A percentile compares a stretch with the other conserved stretches of the same genome.
Conservation (phyloP, 495 filamentous ascomycete species). For the Friedmanniomyces endolithicus region DNA sequence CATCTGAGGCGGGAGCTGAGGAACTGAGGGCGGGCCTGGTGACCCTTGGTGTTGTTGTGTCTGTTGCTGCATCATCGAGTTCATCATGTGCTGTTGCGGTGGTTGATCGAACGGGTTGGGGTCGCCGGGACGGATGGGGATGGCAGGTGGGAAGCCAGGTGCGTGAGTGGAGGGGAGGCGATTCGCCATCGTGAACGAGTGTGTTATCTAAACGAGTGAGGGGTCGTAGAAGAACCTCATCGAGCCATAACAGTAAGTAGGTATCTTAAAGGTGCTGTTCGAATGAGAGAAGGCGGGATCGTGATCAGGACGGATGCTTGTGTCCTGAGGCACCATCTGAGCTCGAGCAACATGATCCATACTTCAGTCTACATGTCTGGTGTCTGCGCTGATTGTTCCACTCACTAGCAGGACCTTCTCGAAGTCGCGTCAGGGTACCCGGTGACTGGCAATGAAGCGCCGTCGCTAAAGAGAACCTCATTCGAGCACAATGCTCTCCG, state of each 20-base stretch:
- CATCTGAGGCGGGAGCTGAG: conserved; percentile 72
- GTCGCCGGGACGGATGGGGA: neutral
- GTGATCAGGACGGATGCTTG: neutral
- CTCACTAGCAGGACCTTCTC: neutral
- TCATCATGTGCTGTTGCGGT: conserved; percentile 2
- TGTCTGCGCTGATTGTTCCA: too few relatives aligned
- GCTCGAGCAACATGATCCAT: neutral
- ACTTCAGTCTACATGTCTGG: too few relatives aligned
- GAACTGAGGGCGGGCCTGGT: conserved; percentile 24
- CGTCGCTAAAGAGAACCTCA: neutral
- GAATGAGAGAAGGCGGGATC: neutral
- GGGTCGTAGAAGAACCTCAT: neutral
- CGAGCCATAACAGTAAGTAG: neutral
- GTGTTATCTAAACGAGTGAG: neutral
- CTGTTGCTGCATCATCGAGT: neutral
- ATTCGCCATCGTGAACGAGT: neutral
- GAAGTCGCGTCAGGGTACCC: neutral
- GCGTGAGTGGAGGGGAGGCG: neutral
- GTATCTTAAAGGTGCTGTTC: neutral
- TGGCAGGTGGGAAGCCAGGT: neutral
- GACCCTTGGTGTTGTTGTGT: neutral
- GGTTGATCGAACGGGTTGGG: neutral
- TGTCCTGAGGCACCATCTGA: neutral
- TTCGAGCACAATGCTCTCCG: conserved; percentile 69
- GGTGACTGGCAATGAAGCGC: neutral